Conservation (phyloP, 345 rosid species). For the Eucalyptus marginata region DNA sequence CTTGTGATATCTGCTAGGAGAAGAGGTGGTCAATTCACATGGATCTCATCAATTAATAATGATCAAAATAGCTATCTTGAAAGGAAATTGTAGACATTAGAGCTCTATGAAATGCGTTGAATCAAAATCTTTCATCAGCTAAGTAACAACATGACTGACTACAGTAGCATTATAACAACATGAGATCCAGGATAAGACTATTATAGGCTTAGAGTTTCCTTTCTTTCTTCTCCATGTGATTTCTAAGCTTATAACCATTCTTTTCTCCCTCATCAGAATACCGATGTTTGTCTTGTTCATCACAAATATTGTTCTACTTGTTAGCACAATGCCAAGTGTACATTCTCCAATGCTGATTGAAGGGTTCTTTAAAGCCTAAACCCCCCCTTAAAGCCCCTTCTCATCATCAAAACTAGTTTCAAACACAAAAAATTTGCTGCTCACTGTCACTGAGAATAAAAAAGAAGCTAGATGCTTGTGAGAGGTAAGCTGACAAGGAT, state of each 20-base stretch:
- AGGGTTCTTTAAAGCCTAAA: background rate
- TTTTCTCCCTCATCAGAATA: background rate
- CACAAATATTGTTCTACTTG: background rate
- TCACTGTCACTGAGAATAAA: background rate
- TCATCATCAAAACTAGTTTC: background rate
- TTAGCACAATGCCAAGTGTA: background rate
- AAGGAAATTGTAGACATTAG: background rate
- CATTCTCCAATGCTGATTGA: background rate
- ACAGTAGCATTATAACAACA: background rate
- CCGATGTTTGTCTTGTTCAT: background rate
- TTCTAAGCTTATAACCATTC: background rate
- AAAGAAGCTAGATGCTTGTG: background rate
- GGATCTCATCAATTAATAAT: background rate
- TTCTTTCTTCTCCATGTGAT: background rate
- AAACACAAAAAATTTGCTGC: background rate
- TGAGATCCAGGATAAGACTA: background rate
- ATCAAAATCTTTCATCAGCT: background rate
- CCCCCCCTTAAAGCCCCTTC: background rate
- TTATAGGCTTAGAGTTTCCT: background rate
- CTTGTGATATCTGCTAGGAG: conserved; percentile 38
- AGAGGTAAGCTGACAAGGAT: background rate
- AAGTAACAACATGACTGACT: background rate
- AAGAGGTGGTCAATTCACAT: background rate
- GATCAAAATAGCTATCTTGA: background rate
- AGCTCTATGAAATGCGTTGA: background rate